Evolutionary conservation across 1,139 yeast species (phyloP).

Genomic region (Zygoascus hellenicus): DNA sequence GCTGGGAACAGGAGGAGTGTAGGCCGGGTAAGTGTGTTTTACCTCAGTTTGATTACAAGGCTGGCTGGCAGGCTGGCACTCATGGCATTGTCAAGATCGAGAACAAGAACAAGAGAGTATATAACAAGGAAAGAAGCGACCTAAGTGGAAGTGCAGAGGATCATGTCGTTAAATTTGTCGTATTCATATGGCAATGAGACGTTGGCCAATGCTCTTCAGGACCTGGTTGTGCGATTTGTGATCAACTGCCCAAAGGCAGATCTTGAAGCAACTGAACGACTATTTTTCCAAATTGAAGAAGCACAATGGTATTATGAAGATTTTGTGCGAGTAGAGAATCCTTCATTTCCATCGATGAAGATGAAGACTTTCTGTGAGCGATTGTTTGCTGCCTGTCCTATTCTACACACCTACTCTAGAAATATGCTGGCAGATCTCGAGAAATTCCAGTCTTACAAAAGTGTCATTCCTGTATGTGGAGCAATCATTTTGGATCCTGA

Average conservation of each 20-base stretch:
- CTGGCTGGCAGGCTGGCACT: not conserved
- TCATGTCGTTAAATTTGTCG: constrained; percentile 24
- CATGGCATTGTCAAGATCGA: not conserved
- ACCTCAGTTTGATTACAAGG: not conserved
- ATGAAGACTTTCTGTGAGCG: constrained; percentile 73
- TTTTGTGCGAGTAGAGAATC: constrained; percentile 68
- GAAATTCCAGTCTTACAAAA: constrained; percentile 74
- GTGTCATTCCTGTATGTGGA: constrained; percentile 92
- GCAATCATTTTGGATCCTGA: constrained; percentile 77
- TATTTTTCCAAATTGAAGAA: constrained; percentile 92
- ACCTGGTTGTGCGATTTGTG: constrained; percentile 80
- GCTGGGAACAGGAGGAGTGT: not conserved
- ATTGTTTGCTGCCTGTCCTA: constrained; percentile 72
- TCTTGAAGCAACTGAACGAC: constrained; percentile 75
- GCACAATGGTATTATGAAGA: constrained; percentile 98
- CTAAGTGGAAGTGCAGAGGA: not conserved
- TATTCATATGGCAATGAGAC: constrained; percentile 35
- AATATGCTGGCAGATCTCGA: constrained; percentile 26
- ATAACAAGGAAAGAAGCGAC: not conserved
- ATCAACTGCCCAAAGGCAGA: constrained; percentile 92
- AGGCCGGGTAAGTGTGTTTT: not conserved
- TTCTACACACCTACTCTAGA: constrained; percentile 38
- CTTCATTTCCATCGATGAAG: constrained; percentile 69
- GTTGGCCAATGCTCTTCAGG: constrained; percentile 76
- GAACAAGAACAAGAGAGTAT: not conserved